These are phyloP conservation scores for Suillus placidus DNA, from an alignment of 768 basidiomycete genomes.

Conservation along the genomic window DNA sequence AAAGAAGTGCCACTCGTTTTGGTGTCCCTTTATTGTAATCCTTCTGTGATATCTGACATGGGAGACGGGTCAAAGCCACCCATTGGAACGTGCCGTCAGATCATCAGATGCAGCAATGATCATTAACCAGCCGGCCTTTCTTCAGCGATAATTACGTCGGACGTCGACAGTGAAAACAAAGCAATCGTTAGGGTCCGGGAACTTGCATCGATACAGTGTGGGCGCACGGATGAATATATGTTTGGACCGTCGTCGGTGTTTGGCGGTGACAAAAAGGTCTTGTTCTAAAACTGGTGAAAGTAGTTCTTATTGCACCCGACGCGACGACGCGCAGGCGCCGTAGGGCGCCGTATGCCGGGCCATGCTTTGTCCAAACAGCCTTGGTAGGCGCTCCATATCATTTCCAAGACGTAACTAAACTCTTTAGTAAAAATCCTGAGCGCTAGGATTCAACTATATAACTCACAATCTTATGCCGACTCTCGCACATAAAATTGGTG, in stretches of 20 bases:
- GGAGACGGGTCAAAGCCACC: slow-evolving; percentile 1
- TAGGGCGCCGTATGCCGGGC: background rate
- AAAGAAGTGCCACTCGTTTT: slow-evolving; percentile 14
- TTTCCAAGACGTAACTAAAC: background rate
- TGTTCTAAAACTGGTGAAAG: slow-evolving; percentile 23
- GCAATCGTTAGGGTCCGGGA: slow-evolving; percentile 8
- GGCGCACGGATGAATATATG: slow-evolving; percentile 13
- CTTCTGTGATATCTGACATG: slow-evolving; percentile 3
- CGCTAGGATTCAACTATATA: background rate
- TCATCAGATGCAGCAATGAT: background rate
- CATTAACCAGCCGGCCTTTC: background rate
- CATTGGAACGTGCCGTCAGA: background rate
- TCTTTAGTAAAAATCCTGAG: background rate
- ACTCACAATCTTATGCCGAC: slow-evolving; percentile 22
- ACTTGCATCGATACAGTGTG: slow-evolving; percentile 9
- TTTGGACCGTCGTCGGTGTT: background rate
- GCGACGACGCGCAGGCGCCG: background rate
- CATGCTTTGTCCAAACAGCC: background rate
- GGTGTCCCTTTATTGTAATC: slow-evolving; percentile 16
- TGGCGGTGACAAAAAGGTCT: slow-evolving; percentile 16
- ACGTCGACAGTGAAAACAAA: slow-evolving; percentile 13
- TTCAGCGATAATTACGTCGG: slow-evolving; percentile 9
- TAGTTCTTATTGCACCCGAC: slow-evolving; percentile 1
- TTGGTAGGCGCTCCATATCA: background rate
- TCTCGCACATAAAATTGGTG: slow-evolving; percentile 53